Evolutionary conservation across 331 rosid genomes (phyloP), one percentile per base, ranked within the genome.

Genomic region (Pyracantha coccinea): DNA sequence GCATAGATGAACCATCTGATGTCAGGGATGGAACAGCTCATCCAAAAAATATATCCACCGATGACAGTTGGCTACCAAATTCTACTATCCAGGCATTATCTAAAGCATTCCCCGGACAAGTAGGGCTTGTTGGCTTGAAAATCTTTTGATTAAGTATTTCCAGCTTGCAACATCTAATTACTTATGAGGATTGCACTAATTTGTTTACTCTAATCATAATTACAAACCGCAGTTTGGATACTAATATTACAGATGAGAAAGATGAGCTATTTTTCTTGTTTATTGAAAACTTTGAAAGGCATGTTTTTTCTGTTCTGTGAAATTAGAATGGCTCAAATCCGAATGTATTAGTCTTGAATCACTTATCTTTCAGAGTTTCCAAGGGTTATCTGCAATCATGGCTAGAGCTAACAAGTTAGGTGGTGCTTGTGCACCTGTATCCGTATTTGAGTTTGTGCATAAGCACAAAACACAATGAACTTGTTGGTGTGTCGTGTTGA

Each of bases 91-190:
- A 83, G 83, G 90, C 93, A 65, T 76, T 94, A 76, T 83, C 88
- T 57, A 50, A 83, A 81, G 99, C 92, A 64, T 94, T 91, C 77
- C 91, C 92, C 13, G 93, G 90, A 77, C 89, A 94, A 84, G 99
- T 92, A 88, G 33, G 88, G 59, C 71, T 62, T 76, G 55, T 60
- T 9, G 74, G 81, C 50, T 47, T 80, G 35, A 72, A 57, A 55
- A 60, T 72, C 47, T 75, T 62, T 2, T 80, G 23, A 72, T 68
- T 64, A 21, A 72, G 54, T 68, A 55, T 74, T 62, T 77, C 47
- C n/a, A 23, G 33, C 2, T 59, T 35, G 72, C 80, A n/a, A 6
- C 23, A 15, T 72, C 64, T 31, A 44, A 65, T 33, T 19, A n/a
- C 23, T 35, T 58, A 57, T 16, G 7, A 8, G 41, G 38, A 23